These are phyloP conservation scores for Lichenothelia convexa DNA, from an alignment of 495 filamentous ascomycete genomes.

Conservation along the genomic window DNA sequence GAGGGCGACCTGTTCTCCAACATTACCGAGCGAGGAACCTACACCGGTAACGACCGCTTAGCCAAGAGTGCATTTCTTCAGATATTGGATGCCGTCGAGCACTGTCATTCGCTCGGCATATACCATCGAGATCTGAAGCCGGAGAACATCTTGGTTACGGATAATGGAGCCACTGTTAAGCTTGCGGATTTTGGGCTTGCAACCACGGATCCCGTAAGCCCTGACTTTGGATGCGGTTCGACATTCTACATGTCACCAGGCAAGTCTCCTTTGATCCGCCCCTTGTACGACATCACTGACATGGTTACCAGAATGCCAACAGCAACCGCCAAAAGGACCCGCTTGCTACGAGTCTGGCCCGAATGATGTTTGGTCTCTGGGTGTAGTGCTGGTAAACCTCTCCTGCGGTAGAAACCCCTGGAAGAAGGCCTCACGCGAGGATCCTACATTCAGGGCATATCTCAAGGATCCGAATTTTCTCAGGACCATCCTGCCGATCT, in stretches of 20 bases:
- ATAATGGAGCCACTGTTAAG: slow-evolving; percentile 75
- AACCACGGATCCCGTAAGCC: slow-evolving; percentile 61
- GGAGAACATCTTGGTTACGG: slow-evolving; percentile 88
- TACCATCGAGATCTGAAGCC: slow-evolving; percentile 98
- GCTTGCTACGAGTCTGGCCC: slow-evolving; percentile 76
- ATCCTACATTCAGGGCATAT: slow-evolving; percentile 90
- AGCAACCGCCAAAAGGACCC: slow-evolving; percentile 56
- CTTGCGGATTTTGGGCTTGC: slow-evolving; percentile 95
- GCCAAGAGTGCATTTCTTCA: slow-evolving; percentile 83
- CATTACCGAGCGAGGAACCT: slow-evolving; percentile 87
- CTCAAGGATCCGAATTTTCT: slow-evolving; percentile 73
- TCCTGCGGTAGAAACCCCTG: slow-evolving; percentile 97
- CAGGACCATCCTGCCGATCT: slow-evolving; percentile 80
- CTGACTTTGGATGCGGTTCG: slow-evolving; percentile 94
- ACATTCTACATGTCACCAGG: slow-evolving; percentile 99
- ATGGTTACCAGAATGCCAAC: slow-evolving; percentile 67
- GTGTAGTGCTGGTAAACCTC: slow-evolving; percentile 92
- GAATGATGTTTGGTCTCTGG: slow-evolving; percentile 96
- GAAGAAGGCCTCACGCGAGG: slow-evolving; percentile 84
- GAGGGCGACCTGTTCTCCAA: slow-evolving; percentile 94
- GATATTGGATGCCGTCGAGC: slow-evolving; percentile 90
- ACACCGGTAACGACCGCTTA: slow-evolving; percentile 79
- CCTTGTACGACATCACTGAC: background rate
- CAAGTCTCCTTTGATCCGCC: slow-evolving; percentile 28
- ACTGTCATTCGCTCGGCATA: slow-evolving; percentile 83